These are phyloP conservation scores for Aspergillus vadensis DNA, from an alignment of 2,329 filamentous ascomycete species.

Conservation along the genomic window DNA sequence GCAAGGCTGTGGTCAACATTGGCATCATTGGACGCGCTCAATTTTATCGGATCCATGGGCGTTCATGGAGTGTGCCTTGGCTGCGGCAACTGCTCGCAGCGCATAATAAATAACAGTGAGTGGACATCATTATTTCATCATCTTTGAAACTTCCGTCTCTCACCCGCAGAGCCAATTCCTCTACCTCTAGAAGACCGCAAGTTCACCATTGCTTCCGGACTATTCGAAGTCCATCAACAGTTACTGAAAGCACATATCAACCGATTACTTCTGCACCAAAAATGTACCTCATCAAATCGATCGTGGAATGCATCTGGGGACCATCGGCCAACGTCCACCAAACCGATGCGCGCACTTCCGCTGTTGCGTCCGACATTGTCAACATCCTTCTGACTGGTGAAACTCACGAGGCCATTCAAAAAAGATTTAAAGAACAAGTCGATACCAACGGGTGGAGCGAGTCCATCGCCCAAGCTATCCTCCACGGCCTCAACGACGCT, in stretches of 20 bases:
- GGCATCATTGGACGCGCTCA: neutral
- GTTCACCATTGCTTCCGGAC: neutral
- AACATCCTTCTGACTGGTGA: slow-evolving; percentile 11
- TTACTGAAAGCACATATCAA: neutral
- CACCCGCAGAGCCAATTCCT: no score
- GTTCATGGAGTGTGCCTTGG: neutral
- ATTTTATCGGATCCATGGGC: neutral
- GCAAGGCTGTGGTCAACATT: neutral
- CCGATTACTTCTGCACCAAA: neutral
- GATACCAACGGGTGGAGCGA: slow-evolving; percentile 18
- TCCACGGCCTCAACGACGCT: slow-evolving; percentile 16
- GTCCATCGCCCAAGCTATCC: slow-evolving; percentile 16
- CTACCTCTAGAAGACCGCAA: no score
- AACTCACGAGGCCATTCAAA: neutral
- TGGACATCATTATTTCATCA: no score
- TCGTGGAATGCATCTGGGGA: slow-evolving; percentile 6
- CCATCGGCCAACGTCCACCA: neutral
- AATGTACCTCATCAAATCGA: neutral
- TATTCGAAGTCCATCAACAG: neutral
- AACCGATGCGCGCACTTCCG: neutral
- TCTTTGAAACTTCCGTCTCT: no score
- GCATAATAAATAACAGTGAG: neutral
- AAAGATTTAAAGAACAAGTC: slow-evolving; percentile 16
- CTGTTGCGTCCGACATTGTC: slow-evolving; percentile 11
- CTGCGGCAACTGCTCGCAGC: neutral